phyloP scores from a whole-genome alignment of 225 moss, liverwort and hornwort genomes.

The Lunularia cruciata region DNA sequence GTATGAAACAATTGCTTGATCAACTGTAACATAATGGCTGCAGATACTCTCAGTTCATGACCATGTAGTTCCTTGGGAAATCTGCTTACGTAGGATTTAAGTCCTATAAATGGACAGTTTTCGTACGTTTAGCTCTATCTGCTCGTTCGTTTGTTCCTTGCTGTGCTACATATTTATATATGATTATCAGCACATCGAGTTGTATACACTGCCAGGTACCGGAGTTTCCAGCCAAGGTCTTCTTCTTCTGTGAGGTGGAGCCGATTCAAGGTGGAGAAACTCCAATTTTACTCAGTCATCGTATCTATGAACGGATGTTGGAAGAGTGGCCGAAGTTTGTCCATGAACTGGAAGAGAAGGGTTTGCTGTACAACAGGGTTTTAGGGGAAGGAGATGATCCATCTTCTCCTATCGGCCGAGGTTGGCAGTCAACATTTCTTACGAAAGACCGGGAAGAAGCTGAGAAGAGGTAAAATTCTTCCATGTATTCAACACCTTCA shows the following conservation, averaged over 20 bases:
- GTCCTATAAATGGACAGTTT: too few species aligned
- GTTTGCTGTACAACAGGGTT: constrained; percentile 76
- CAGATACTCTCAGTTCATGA: too few species aligned
- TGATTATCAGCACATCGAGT: too few species aligned
- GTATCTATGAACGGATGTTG: constrained; percentile 75
- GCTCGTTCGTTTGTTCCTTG: too few species aligned
- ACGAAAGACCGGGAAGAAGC: constrained; percentile 84
- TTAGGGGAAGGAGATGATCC: constrained; percentile 95
- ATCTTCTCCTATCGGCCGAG: constrained; percentile 92
- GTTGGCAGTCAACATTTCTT: constrained; percentile 97
- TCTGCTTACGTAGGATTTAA: too few species aligned
- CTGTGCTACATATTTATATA: too few species aligned
- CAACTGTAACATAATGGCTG: too few species aligned
- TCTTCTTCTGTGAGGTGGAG: constrained; percentile 92
- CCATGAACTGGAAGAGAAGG: constrained; percentile 59
- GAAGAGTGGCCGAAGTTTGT: constrained; percentile 92
- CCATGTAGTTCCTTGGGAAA: too few species aligned
- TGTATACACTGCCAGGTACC: constrained; percentile 58
- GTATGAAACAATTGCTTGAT: too few species aligned
- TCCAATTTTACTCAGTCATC: constrained; percentile 86
- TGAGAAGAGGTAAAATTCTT: constrained; percentile 60
- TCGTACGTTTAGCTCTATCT: too few species aligned
- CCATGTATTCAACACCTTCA: too few species aligned
- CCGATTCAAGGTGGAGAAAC: constrained; percentile 87
- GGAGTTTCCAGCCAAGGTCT: constrained; percentile 73